phyloP scores from a whole-genome alignment of 2,329 filamentous ascomycete genomes.

The Ramularia collo-cygni region DNA sequence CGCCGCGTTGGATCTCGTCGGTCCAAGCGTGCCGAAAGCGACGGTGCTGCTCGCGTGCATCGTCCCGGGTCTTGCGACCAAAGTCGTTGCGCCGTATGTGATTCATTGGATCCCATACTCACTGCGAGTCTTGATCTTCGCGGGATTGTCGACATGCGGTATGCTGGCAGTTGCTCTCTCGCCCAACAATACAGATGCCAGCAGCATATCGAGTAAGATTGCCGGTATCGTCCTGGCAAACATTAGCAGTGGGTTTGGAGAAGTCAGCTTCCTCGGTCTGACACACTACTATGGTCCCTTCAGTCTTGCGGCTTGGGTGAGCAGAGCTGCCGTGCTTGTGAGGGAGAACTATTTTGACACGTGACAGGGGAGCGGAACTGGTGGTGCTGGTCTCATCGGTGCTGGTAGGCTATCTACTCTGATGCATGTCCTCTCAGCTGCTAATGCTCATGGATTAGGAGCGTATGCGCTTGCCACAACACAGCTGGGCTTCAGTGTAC shows the following conservation, averaged over 20 bases:
- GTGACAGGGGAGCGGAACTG: slow-evolving; percentile 31
- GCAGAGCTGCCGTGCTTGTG: too few relatives aligned
- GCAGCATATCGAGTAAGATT: slow-evolving; percentile 66
- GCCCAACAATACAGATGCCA: slow-evolving; percentile 40
- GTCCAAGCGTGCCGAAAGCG: slow-evolving; percentile 76
- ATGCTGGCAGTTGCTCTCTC: slow-evolving; percentile 87
- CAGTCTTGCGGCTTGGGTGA: slow-evolving; percentile 76
- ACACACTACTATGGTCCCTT: slow-evolving; percentile 89
- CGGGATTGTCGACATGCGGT: slow-evolving; percentile 66
- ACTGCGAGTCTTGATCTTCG: slow-evolving; percentile 66
- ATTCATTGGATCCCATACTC: slow-evolving; percentile 82
- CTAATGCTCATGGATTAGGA: too few relatives aligned
- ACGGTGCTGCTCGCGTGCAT: slow-evolving; percentile 91
- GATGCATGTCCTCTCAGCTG: too few relatives aligned
- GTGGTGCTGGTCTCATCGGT: slow-evolving; percentile 78
- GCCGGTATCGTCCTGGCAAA: slow-evolving; percentile 78
- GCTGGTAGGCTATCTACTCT: too few relatives aligned
- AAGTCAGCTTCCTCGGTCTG: slow-evolving; percentile 82
- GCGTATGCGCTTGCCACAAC: slow-evolving; percentile 83
- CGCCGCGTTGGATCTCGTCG: slow-evolving; percentile 90
- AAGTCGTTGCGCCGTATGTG: slow-evolving; percentile 79
- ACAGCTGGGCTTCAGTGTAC: slow-evolving; percentile 67
- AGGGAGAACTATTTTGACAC: background rate
- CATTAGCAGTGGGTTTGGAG: slow-evolving; percentile 76
- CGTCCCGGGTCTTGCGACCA: slow-evolving; percentile 73